phyloP scores from a whole-genome alignment of 2,329 filamentous ascomycete genomes.

The Incumbomyces delicatus region DNA sequence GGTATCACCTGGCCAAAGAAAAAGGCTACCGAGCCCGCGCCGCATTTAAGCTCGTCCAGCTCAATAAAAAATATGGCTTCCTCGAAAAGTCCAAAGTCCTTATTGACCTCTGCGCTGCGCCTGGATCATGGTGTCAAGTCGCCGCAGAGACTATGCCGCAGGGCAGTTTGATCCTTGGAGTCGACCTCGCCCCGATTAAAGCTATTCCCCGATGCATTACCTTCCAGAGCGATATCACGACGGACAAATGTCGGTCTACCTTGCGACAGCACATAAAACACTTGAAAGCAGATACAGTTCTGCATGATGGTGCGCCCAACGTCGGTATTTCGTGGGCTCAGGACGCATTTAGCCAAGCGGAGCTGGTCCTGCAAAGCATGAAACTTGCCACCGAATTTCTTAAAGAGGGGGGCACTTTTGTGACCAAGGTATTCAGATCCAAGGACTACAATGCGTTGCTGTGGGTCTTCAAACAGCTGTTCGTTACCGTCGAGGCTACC shows the following conservation, averaged over 20 bases:
- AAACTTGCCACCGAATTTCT: slow-evolving; percentile 93
- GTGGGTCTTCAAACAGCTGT: slow-evolving; percentile 97
- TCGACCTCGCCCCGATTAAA: slow-evolving; percentile 92
- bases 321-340: slow-evolving; percentile 97
- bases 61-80: slow-evolving; percentile 99
- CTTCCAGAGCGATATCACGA: slow-evolving; percentile 97
- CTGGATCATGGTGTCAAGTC: slow-evolving; percentile 96
- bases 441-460: slow-evolving; percentile 94
- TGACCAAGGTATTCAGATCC: slow-evolving; percentile 93
- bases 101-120: slow-evolving; percentile 93
- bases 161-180: slow-evolving; percentile 82
- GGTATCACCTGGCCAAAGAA: slow-evolving; percentile 97
- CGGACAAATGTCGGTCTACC: slow-evolving; percentile 86
- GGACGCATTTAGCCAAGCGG: slow-evolving; percentile 95
- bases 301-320: slow-evolving; percentile 95
- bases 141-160: slow-evolving; percentile 89
- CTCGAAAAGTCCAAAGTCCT: slow-evolving; percentile 93
- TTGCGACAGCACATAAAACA: slow-evolving; percentile 85
- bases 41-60: slow-evolving; percentile 93
- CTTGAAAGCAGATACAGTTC: slow-evolving; percentile 89
- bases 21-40: slow-evolving; percentile 94
- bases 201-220: slow-evolving; percentile 87
- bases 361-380: slow-evolving; percentile 79
- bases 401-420: slow-evolving; percentile 78
- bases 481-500: slow-evolving; percentile 89